Evolutionary conservation across 1,284 basidiomycete genomes (phyloP).

Genomic region (Stereum hirsutum): DNA sequence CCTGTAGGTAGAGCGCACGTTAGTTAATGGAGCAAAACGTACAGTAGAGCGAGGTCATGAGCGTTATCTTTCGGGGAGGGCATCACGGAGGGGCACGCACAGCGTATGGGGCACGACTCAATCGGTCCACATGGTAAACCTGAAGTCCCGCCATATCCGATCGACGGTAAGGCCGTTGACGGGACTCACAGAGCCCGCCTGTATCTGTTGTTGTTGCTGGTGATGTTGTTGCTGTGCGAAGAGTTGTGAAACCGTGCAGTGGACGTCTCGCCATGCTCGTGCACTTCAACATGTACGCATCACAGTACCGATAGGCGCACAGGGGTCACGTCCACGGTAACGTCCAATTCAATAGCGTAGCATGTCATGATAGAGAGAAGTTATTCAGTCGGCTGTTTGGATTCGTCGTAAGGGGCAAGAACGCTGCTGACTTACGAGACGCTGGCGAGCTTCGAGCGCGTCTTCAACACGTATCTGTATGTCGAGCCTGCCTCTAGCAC

Average conservation of each 20-base stretch:
- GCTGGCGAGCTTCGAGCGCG: constrained; percentile 53
- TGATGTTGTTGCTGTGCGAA: constrained; percentile 35
- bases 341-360: constrained; percentile 8
- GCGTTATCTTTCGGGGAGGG: too few relatives aligned
- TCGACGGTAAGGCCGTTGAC: constrained; percentile 54
- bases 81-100: too few relatives aligned
- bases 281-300: constrained; percentile 42
- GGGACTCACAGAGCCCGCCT: constrained; percentile 12
- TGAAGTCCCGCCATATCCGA: constrained; percentile 57
- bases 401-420: neutral
- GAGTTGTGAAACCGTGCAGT: constrained; percentile 50
- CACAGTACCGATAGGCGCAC: too few relatives aligned
- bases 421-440: constrained; percentile 43
- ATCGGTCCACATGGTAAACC: constrained; percentile 44
- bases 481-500: constrained; percentile 58
- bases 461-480: constrained; percentile 63
- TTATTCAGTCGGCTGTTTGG: too few relatives aligned
- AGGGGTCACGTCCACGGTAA: too few relatives aligned
- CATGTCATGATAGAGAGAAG: too few relatives aligned
- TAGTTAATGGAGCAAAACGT: too few relatives aligned
- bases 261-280: constrained; percentile 55
- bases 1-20: too few relatives aligned
- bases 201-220: constrained; percentile 23
- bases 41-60: too few relatives aligned
- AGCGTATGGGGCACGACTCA: neutral